Percentiles rank a stretch among this genome's conserved stretches.
Conservation (phyloP, 768 basidiomycete genomes). For the Austroboletus eburneus region DNA sequence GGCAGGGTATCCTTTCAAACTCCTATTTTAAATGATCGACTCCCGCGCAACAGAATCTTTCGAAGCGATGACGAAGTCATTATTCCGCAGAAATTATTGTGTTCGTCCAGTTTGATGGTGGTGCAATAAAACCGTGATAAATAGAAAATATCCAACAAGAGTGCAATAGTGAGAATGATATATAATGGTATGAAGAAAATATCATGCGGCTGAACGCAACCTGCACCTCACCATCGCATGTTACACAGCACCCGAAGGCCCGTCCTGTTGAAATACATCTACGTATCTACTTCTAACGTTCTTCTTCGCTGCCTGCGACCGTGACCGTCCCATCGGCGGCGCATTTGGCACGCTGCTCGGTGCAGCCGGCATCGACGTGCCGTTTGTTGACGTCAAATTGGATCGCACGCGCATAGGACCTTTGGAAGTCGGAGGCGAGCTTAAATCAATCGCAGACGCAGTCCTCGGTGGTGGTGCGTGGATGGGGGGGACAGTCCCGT, state of each 20-base stretch:
- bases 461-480: slow-evolving; percentile 39
- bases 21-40: slow-evolving; percentile 50
- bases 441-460: slow-evolving; percentile 61
- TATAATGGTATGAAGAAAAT: slow-evolving; percentile 14
- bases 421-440: slow-evolving; percentile 47
- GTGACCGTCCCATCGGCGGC: slow-evolving; percentile 46
- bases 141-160: slow-evolving; percentile 22
- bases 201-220: neutral
- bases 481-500: slow-evolving; percentile 10
- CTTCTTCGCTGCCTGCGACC: slow-evolving; percentile 62
- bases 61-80: no score
- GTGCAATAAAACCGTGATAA: slow-evolving; percentile 14
- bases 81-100: no score
- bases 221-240: neutral
- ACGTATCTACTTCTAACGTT: slow-evolving; percentile 83
- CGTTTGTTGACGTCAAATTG: slow-evolving; percentile 52
- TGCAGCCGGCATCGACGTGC: slow-evolving; percentile 32
- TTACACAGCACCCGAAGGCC: slow-evolving; percentile 17
- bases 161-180: slow-evolving; percentile 14
- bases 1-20: slow-evolving; percentile 76
- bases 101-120: slow-evolving; percentile 1
- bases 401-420: slow-evolving; percentile 59
- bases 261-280: slow-evolving; percentile 75
- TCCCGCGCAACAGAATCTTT: no score
- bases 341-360: slow-evolving; percentile 18